Conservation (phyloP, 768 basidiomycete genomes). For the Lyophyllum semitale region DNA sequence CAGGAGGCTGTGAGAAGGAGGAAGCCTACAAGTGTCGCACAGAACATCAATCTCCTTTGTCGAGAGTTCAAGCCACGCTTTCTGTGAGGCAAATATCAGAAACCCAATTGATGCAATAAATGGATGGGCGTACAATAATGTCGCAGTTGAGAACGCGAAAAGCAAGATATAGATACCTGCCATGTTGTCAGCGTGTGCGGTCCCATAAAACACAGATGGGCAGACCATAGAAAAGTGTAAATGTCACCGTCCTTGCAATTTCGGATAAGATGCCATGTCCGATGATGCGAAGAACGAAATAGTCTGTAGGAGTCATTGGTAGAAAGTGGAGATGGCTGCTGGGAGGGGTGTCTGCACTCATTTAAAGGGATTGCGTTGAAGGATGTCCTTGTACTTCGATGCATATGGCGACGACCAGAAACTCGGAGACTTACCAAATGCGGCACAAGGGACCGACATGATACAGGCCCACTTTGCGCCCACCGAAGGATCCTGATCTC, state of each 20-base stretch:
- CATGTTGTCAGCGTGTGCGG: background rate
- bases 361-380: too few relatives aligned
- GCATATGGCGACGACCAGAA: too few relatives aligned
- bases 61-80: background rate
- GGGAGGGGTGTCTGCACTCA: too few relatives aligned
- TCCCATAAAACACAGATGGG: background rate
- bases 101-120: background rate
- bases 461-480: too few relatives aligned
- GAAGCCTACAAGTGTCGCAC: background rate
- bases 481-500: too few relatives aligned
- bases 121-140: background rate
- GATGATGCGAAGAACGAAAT: background rate
- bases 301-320: background rate
- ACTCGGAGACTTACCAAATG: too few relatives aligned
- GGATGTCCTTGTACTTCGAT: too few relatives aligned
- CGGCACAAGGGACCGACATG: too few relatives aligned
- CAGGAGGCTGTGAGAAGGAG: background rate
- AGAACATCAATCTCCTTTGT: background rate
- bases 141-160: background rate
- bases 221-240: background rate
- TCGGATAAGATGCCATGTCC: background rate
- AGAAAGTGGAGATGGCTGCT: background rate
- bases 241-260: background rate
- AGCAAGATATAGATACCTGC: background rate
- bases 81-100: background rate